These are phyloP conservation scores for Pseudonitzschia delicatissima DNA, from an alignment of 108 stramenopile species.

Conservation along the genomic window DNA sequence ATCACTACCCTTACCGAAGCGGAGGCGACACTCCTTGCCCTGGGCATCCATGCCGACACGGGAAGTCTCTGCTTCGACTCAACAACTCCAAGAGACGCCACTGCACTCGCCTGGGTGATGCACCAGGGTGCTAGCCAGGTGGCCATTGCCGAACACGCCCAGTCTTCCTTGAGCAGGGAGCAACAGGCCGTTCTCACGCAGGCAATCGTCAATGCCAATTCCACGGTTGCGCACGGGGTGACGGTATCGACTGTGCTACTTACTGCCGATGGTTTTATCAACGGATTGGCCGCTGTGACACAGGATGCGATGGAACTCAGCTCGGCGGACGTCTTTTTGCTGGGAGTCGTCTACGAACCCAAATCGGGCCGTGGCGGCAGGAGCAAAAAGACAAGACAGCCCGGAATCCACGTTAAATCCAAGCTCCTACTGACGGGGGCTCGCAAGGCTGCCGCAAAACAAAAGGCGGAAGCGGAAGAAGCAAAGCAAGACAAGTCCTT, in stretches of 20 bases:
- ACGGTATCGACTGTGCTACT: conserved; percentile 83
- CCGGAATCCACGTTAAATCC: conserved; percentile 22
- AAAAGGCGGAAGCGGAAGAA: conserved; percentile 1
- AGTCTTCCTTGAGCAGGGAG: conserved; percentile 67
- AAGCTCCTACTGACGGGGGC: conserved; percentile 10
- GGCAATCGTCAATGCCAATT: conserved; percentile 75
- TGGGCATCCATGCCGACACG: conserved; percentile 95
- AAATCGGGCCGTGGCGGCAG: conserved; percentile 42
- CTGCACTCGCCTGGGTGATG: conserved; percentile 90
- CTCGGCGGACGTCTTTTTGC: conserved; percentile 83
- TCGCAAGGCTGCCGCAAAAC: neutral
- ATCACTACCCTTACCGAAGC: conserved; percentile 68
- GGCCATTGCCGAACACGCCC: conserved; percentile 90
- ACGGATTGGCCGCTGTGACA: conserved; percentile 89
- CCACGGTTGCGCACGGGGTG: conserved; percentile 80
- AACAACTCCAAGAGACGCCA: conserved; percentile 88
- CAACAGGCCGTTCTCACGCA: conserved; percentile 87
- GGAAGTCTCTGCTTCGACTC: conserved; percentile 91
- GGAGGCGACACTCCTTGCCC: conserved; percentile 87
- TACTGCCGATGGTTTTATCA: conserved; percentile 88
- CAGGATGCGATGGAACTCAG: conserved; percentile 90
- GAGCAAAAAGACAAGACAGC: conserved; percentile 14
- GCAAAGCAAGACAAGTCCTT: neutral
- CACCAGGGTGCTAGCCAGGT: conserved; percentile 88
- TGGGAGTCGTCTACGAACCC: conserved; percentile 84